These are phyloP conservation scores for Daldinia caldariorum DNA, from an alignment of 495 filamentous ascomycete genomes.

Conservation along the genomic window DNA sequence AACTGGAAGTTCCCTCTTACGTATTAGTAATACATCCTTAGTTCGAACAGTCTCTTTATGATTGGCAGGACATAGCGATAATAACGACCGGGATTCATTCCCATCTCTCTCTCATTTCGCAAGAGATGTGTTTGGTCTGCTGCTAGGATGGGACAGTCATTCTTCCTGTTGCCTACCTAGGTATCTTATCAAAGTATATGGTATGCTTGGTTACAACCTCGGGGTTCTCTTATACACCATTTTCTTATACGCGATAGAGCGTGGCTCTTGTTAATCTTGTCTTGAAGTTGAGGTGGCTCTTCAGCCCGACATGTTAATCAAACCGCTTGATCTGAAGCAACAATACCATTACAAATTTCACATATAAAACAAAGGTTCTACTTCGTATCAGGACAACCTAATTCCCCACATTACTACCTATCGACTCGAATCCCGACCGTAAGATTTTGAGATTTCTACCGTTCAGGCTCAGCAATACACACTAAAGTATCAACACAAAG, in stretches of 20 bases:
- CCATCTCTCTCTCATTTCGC: not conserved
- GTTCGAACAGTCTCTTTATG: not conserved
- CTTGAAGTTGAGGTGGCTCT: conserved; percentile 3
- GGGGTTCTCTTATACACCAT: conserved; percentile 2
- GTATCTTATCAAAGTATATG: not conserved
- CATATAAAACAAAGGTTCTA: conserved; percentile 16
- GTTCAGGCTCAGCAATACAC: conserved; percentile 1
- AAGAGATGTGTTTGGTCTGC: not conserved
- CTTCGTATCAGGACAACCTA: conserved; percentile 5
- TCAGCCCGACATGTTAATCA: conserved; percentile 25
- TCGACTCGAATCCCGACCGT: conserved; percentile 1
- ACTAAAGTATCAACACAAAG: conserved; percentile 5
- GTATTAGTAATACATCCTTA: conserved; percentile 1
- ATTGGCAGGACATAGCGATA: conserved; percentile 1
- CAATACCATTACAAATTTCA: conserved; percentile 9
- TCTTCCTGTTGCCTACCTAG: conserved; percentile 25
- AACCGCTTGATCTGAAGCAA: conserved; percentile 3
- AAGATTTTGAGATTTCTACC: conserved; percentile 12
- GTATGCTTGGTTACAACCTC: not conserved
- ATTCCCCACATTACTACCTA: conserved; percentile 34
- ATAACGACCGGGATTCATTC: not conserved
- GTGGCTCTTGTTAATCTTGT: conserved; percentile 1
- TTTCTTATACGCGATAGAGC: conserved; percentile 9
- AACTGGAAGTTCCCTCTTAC: not conserved
- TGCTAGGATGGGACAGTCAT: not conserved